Conservation (phyloP, 225 moss, liverwort and hornwort genomes). For the Ulota crispa region DNA sequence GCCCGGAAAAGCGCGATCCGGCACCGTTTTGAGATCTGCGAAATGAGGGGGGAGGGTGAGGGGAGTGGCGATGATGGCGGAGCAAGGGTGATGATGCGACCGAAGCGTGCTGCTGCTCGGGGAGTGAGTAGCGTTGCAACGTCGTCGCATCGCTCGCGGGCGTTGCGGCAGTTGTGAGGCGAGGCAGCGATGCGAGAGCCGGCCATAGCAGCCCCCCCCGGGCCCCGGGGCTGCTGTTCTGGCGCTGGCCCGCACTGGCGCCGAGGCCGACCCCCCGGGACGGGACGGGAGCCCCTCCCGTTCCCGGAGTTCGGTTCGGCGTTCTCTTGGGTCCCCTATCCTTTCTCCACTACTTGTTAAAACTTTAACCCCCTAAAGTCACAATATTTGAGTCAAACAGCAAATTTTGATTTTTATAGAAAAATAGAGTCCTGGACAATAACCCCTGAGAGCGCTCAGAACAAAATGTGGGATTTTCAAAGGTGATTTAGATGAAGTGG, state of each 20-base stretch:
- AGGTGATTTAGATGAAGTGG: too few relatives aligned
- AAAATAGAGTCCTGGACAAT: too few relatives aligned
- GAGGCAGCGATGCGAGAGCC: conserved; percentile 8
- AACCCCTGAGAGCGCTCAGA: too few relatives aligned
- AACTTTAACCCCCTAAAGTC: too few relatives aligned
- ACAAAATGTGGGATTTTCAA: too few relatives aligned
- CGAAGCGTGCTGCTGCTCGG: conserved; percentile 18
- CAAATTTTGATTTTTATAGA: too few relatives aligned
- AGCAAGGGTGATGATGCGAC: too few relatives aligned
- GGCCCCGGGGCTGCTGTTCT: neutral
- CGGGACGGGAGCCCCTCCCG: neutral
- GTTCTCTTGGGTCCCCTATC: too few relatives aligned
- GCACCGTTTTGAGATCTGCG: conserved; percentile 18
- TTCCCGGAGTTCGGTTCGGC: neutral
- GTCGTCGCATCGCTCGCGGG: conserved; percentile 25
- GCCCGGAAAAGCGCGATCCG: conserved; percentile 31
- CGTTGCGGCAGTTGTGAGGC: neutral
- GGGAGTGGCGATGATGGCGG: neutral
- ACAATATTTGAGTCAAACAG: too few relatives aligned
- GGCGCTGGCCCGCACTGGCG: neutral
- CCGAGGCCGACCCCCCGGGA: neutral
- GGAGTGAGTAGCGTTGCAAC: neutral
- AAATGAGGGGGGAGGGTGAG: neutral
- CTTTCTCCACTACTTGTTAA: too few relatives aligned
- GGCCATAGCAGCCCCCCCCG: too few relatives aligned